A percentile compares a stretch with the other conserved stretches of the same genome.
phyloP scores from a whole-genome alignment of 2,329 filamentous ascomycete species.

The Lachnellula willkommii region DNA sequence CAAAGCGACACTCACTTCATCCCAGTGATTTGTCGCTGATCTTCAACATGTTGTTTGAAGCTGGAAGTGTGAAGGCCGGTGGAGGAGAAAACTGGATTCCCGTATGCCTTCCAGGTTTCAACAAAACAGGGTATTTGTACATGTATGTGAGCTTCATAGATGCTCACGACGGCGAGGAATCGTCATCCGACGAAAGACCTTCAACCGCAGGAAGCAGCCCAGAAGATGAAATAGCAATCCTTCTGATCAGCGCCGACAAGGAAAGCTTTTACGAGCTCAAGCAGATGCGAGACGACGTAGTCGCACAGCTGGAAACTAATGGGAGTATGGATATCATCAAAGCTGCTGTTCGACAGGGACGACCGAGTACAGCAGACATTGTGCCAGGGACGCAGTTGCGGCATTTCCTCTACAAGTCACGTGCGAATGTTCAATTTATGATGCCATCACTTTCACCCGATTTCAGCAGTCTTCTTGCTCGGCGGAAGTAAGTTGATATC shows the following conservation, averaged over 20 bases:
- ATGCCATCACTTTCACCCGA: slow-evolving; percentile 76
- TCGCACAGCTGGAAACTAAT: slow-evolving; percentile 67
- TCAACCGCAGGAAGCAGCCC: slow-evolving; percentile 63
- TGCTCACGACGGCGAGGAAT: slow-evolving; percentile 44
- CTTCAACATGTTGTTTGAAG: slow-evolving; percentile 99
- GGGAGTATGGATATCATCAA: slow-evolving; percentile 71
- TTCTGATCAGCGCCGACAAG: slow-evolving; percentile 87
- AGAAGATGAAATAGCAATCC: slow-evolving; percentile 78
- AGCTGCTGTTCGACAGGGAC: slow-evolving; percentile 62
- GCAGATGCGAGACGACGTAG: slow-evolving; percentile 60
- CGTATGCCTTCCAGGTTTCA: slow-evolving; percentile 91
- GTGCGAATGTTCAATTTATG: slow-evolving; percentile 89
- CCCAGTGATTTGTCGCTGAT: slow-evolving; percentile 93
- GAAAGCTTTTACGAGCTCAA: slow-evolving; percentile 90
- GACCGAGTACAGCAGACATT: slow-evolving; percentile 68
- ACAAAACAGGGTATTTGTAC: slow-evolving; percentile 92
- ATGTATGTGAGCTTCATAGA: slow-evolving; percentile 98
- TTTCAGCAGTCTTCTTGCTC: slow-evolving; percentile 55
- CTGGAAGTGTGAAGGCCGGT: slow-evolving; percentile 81
- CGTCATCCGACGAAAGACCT: slow-evolving; percentile 41
- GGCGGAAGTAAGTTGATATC: slow-evolving; percentile 48
- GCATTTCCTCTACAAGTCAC: slow-evolving; percentile 95
- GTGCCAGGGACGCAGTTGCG: slow-evolving; percentile 73
- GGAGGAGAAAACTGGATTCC: slow-evolving; percentile 98
- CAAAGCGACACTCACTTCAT: slow-evolving; percentile 90